Percentiles rank a stretch among this genome's conserved stretches.
Conservation (phyloP, 192 early-diverging fungal genomes). For the Geranomyces variabilis region DNA sequence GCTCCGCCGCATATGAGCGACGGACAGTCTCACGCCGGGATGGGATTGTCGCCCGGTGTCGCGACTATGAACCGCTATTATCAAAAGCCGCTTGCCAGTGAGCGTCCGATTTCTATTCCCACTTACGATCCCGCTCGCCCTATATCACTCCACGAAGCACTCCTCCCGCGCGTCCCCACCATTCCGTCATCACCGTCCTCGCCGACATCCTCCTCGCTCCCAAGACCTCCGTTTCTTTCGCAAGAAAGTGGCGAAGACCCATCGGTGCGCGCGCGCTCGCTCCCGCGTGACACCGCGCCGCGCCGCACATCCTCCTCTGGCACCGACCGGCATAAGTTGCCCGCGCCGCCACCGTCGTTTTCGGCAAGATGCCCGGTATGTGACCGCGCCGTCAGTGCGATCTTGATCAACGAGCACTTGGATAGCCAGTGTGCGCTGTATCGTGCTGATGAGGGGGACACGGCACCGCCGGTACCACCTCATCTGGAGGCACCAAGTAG, state of each 20-base stretch:
- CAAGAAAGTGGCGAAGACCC: background rate
- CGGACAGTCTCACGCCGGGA: no score
- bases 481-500: no score
- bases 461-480: background rate
- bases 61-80: background rate
- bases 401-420: constrained; percentile 22
- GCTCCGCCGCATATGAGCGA: no score
- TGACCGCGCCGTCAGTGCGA: constrained; percentile 1
- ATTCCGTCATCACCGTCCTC: background rate
- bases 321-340: background rate
- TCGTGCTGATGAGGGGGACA: background rate
- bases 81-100: background rate
- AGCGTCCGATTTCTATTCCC: background rate
- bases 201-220: background rate
- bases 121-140: background rate
- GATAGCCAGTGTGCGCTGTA: constrained; percentile 19
- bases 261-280: background rate
- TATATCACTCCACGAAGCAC: background rate
- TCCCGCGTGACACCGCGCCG: background rate
- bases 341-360: background rate
- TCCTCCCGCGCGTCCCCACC: background rate
- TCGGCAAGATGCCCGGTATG: constrained; percentile 20
- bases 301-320: background rate
- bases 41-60: background rate
- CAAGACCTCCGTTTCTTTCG: background rate